Evolutionary conservation across 148 eudicot species (phyloP).

Genomic region (Rhododendron simsii): DNA sequence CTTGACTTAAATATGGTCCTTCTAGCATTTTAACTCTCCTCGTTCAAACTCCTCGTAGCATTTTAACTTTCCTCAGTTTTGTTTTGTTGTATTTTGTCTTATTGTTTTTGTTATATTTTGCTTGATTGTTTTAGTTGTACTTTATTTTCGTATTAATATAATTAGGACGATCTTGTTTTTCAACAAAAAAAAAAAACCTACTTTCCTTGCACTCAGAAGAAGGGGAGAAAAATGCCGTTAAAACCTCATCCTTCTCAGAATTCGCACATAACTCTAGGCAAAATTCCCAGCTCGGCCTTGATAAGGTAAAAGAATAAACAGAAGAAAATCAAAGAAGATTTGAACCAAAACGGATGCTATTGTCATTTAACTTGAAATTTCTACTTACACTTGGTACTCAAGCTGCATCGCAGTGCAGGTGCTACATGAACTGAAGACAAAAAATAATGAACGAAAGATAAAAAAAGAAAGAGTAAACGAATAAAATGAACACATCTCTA

Average conservation of each 20-base stretch:
- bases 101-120: too few species aligned
- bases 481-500: neutral
- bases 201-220: neutral
- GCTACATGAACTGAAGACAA: neutral
- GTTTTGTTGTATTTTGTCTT: too few species aligned
- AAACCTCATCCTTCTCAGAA: neutral
- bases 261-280: neutral
- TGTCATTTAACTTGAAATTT: slow-evolving; percentile 8
- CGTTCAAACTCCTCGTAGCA: too few species aligned
- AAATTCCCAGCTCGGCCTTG: neutral
- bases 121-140: too few species aligned
- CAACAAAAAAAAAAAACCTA: too few species aligned
- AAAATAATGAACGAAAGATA: neutral
- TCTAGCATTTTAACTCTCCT: too few species aligned
- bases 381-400: slow-evolving; percentile 7
- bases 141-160: too few species aligned
- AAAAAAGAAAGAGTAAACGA: neutral
- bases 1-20: too few species aligned
- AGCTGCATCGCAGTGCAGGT: neutral
- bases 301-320: neutral
- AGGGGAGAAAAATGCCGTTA: neutral
- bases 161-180: too few species aligned
- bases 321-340: neutral
- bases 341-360: neutral
- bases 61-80: too few species aligned